Evolutionary conservation across 345 rosid species (phyloP).

Genomic region (Abelmoschus esculentus): DNA sequence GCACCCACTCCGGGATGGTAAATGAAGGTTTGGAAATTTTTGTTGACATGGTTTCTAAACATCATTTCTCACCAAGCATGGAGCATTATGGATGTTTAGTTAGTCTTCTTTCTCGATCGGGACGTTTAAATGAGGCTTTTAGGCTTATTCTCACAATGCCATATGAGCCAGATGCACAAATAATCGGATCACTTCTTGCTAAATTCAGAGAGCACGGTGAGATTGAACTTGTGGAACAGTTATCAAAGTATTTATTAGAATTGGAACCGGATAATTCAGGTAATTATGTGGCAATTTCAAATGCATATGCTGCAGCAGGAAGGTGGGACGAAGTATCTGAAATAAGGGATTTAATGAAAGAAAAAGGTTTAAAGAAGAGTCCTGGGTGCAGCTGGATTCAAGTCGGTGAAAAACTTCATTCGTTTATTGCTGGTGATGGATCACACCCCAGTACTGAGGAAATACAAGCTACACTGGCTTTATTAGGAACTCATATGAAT

Average conservation of each 20-base stretch:
- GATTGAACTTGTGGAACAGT: conserved; percentile 30
- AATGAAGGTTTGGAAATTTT: conserved; percentile 36
- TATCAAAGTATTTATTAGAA: conserved; percentile 25
- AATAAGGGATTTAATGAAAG: conserved; percentile 47
- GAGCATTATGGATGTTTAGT: conserved; percentile 52
- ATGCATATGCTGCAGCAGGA: conserved; percentile 44
- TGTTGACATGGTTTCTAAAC: conserved; percentile 25
- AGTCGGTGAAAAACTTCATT: conserved; percentile 34
- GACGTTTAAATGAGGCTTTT: conserved; percentile 35
- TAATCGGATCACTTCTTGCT: conserved; percentile 39
- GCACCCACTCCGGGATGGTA: conserved; percentile 33
- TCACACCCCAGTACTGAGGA: conserved; percentile 27
- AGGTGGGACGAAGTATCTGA: conserved; percentile 39
- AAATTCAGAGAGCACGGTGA: conserved; percentile 30
- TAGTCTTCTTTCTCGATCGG: conserved; percentile 35
- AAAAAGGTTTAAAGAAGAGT: conserved; percentile 38
- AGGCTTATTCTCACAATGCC: conserved; percentile 32
- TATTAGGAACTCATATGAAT: conserved; percentile 25
- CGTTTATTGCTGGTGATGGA: conserved; percentile 41
- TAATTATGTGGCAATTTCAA: conserved; percentile 46
- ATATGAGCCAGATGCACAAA: conserved; percentile 36
- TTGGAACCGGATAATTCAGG: conserved; percentile 41
- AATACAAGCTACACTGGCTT: conserved; percentile 28
- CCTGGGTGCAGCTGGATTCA: conserved; percentile 62
- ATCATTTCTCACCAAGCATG: conserved; percentile 25